Base-by-base conservation (phyloP, 345 rosid species). In the Populus pruinosa region DNA sequence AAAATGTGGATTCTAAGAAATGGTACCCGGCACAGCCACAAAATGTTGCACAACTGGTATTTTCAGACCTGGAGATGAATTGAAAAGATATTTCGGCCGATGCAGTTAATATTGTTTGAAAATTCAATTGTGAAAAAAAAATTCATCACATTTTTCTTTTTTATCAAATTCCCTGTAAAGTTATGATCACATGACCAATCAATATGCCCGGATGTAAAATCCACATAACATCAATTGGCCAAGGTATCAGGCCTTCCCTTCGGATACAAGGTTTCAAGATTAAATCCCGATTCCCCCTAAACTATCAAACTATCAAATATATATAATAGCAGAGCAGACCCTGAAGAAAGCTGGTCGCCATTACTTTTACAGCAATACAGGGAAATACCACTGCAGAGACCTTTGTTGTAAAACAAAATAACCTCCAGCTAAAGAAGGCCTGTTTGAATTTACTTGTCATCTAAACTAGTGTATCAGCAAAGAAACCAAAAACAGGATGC, bases 371-470 rank as follows among this genome's bases (percentile, higher is more conserved):
- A n/a, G 50, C 59, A 53, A 79, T 38, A 61, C 29, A 71, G 41
- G 53, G 29, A 67, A 62, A 55, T 27, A 25, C 29, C 56, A 41
- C 17, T 55, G 71, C 23, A 70, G 14, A 41, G 5, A 38, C 53
- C 31, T 41, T 49, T 56, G 68, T 82, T 72, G 76, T 69, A 79
- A 25, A 59, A 61, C 16, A 49, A 75, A 69, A 56, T 50, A 61
- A 38, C 63, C 65, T 69, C 62, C 17, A 8, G 6, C 5, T 47
- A 56, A 18, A 20, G 68, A 72, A 79, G 70, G 47, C 43, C 35
- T 21, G 66, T 41, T 38, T 75, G 20, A 47, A 21, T 65, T 62
- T 36, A 56, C 50, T 50, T 36, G 41, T 67, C 29, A 63, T 65
- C 76, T 36, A 59, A 73, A 16, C 43, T 33, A 39, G 14, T 25